A percentile compares a stretch with the other conserved stretches of the same genome.
Conservation (phyloP, 1,139 yeast genomes). For the Wickerhamomyces sp. region DNA sequence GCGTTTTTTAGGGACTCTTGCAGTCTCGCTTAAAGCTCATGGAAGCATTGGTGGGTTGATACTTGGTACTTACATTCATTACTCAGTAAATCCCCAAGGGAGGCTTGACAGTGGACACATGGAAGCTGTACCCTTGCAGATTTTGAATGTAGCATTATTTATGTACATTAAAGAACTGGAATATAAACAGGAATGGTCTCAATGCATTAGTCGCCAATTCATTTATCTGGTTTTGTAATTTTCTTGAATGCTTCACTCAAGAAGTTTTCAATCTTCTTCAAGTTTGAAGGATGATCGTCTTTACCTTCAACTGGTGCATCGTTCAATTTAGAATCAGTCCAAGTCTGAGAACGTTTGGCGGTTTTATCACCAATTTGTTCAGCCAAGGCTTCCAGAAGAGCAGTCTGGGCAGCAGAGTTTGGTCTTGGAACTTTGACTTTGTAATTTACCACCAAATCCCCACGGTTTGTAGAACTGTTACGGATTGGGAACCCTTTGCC, state of each 20-base stretch:
- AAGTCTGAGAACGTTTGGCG: constrained; percentile 67
- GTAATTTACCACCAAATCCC: constrained; percentile 74
- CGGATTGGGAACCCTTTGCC: constrained; percentile 83
- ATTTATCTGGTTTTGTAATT: constrained; percentile 27
- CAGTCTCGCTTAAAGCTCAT: too few relatives aligned
- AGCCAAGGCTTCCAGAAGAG: constrained; percentile 92
- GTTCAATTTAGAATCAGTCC: constrained; percentile 32
- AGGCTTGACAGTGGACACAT: too few relatives aligned
- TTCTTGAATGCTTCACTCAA: constrained; percentile 59
- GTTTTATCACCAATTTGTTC: constrained; percentile 77
- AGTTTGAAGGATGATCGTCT: constrained; percentile 43
- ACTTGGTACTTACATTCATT: too few relatives aligned
- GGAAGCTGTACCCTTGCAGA: too few relatives aligned
- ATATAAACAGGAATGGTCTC: background rate
- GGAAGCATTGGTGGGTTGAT: too few relatives aligned
- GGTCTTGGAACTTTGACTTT: constrained; percentile 72
- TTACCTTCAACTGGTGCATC: constrained; percentile 26
- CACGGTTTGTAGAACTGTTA: constrained; percentile 55
- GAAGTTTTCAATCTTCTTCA: constrained; percentile 58
- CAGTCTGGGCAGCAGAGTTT: constrained; percentile 80
- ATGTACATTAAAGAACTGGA: background rate
- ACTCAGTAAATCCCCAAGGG: background rate
- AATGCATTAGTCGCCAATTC: background rate
- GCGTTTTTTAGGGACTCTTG: too few relatives aligned
- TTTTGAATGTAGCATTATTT: background rate